Evolutionary conservation across 306 rosid genomes (phyloP).

Genomic region (Cicer yamashitae): DNA sequence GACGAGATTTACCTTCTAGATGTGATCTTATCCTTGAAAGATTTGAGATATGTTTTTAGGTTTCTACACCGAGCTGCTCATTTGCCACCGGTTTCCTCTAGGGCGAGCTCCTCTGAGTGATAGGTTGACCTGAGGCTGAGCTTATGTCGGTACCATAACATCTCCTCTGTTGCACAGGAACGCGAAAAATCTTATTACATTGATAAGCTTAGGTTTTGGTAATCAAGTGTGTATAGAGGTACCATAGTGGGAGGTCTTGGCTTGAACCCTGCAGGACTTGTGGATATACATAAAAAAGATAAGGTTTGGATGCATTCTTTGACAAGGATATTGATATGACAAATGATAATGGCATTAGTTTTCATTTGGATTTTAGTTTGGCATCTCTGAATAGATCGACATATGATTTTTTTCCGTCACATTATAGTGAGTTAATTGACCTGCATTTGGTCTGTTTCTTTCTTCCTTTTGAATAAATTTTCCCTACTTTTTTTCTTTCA

Average conservation of each 20-base stretch:
- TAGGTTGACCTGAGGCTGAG: too few relatives aligned
- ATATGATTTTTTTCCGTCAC: neutral
- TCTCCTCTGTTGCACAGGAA: neutral
- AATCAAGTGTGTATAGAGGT: too few relatives aligned
- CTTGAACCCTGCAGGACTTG: too few relatives aligned
- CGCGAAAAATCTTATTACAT: neutral
- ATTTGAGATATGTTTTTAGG: too few relatives aligned
- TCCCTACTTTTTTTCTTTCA: slow-evolving; percentile 36
- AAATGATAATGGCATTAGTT: slow-evolving; percentile 6
- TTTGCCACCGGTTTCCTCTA: too few relatives aligned
- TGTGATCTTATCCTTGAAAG: too few relatives aligned
- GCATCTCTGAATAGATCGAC: neutral
- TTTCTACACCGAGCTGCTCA: too few relatives aligned
- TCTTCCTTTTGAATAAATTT: slow-evolving; percentile 33
- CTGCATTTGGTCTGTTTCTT: neutral
- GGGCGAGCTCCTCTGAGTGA: too few relatives aligned
- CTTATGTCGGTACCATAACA: too few relatives aligned
- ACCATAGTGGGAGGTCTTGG: too few relatives aligned
- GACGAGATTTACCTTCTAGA: too few relatives aligned
- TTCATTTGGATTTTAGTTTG: slow-evolving; percentile 8
- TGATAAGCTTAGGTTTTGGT: neutral
- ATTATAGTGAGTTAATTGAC: neutral
- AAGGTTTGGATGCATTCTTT: slow-evolving; percentile 1
- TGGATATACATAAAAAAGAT: too few relatives aligned
- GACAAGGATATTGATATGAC: slow-evolving; percentile 13